These are phyloP conservation scores for Tolypocladium cylindrosporum DNA, from an alignment of 2,329 filamentous ascomycete species.

Conservation along the genomic window DNA sequence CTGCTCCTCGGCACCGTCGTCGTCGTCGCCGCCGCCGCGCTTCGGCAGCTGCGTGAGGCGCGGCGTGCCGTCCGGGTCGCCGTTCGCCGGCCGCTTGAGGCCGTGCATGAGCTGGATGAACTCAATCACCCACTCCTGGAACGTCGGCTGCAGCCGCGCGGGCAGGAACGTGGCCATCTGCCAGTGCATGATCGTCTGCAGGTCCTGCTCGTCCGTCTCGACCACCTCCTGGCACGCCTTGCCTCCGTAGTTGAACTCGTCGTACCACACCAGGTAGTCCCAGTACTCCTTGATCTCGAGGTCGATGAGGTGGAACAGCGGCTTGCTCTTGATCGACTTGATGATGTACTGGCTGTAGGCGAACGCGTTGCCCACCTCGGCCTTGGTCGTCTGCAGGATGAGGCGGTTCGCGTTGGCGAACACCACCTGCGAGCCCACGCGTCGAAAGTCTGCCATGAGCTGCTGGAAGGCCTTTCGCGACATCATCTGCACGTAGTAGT, in stretches of 20 bases:
- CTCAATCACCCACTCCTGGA: conserved; percentile 87
- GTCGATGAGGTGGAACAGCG: conserved; percentile 94
- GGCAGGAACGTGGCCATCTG: conserved; percentile 89
- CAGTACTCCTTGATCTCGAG: conserved; percentile 97
- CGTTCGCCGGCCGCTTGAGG: conserved; percentile 59
- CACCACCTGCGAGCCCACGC: conserved; percentile 91
- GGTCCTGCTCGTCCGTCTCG: conserved; percentile 59
- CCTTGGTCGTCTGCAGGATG: conserved; percentile 89
- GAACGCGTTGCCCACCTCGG: conserved; percentile 91
- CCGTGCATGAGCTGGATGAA: conserved; percentile 92
- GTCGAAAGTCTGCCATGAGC: conserved; percentile 91
- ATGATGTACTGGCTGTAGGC: conserved; percentile 97
- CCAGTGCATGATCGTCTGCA: conserved; percentile 97
- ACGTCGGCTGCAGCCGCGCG: conserved; percentile 65
- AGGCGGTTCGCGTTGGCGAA: conserved; percentile 86
- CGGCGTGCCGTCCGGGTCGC: conserved; percentile 39
- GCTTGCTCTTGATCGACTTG: conserved; percentile 92
- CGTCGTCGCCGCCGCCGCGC: conserved; percentile 50
- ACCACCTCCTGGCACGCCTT: conserved; percentile 79
- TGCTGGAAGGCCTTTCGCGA: conserved; percentile 94
- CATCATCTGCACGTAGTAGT: conserved; percentile 99
- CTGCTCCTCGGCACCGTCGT: conserved; percentile 50
- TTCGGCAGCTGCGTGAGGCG: conserved; percentile 49
- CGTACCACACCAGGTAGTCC: conserved; percentile 98
- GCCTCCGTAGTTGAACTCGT: conserved; percentile 97